A percentile compares a stretch with the other conserved stretches of the same genome.
These are phyloP conservation scores for Malania oleifera DNA, from an alignment of 164 flowering plant genomes.

Conservation along the genomic window DNA sequence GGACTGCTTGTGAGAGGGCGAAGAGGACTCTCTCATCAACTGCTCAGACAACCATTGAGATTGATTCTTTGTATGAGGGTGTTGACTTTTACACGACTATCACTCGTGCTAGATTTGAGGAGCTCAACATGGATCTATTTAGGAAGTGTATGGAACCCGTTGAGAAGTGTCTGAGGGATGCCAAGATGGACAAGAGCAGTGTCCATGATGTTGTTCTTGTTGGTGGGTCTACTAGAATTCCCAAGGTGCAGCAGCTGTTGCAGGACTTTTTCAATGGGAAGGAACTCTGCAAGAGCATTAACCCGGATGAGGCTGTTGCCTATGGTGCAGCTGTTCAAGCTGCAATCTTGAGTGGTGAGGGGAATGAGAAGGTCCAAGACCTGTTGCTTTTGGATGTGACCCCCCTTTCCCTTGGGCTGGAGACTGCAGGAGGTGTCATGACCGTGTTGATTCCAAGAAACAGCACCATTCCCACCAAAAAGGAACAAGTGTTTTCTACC, in stretches of 20 bases:
- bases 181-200: conserved; percentile 25
- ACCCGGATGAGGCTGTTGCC: conserved; percentile 47
- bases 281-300: conserved; percentile 32
- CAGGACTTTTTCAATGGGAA: conserved; percentile 33
- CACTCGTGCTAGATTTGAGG: too few species aligned
- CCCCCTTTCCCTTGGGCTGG: conserved; percentile 37
- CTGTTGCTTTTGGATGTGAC: conserved; percentile 38
- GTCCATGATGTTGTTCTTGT: conserved; percentile 36
- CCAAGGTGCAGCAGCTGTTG: conserved; percentile 32
- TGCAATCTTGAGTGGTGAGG: conserved; percentile 37
- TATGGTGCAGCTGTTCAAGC: too few species aligned
- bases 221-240: conserved; percentile 39
- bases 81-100: too few species aligned
- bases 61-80: too few species aligned
- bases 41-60: too few species aligned
- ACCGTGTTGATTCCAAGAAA: conserved; percentile 33
- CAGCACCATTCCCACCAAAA: conserved; percentile 40
- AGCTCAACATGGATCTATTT: too few species aligned
- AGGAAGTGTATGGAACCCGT: too few species aligned
- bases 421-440: conserved; percentile 37
- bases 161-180: conserved; percentile 34
- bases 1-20: too few species aligned
- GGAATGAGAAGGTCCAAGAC: conserved; percentile 38
- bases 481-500: conserved; percentile 23
- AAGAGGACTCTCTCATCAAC: conserved; percentile 39